A percentile compares a stretch with the other conserved stretches of the same genome.
These are phyloP conservation scores for Aspergillus puulaauensis DNA, from an alignment of 2,329 filamentous ascomycete species.

Conservation along the genomic window DNA sequence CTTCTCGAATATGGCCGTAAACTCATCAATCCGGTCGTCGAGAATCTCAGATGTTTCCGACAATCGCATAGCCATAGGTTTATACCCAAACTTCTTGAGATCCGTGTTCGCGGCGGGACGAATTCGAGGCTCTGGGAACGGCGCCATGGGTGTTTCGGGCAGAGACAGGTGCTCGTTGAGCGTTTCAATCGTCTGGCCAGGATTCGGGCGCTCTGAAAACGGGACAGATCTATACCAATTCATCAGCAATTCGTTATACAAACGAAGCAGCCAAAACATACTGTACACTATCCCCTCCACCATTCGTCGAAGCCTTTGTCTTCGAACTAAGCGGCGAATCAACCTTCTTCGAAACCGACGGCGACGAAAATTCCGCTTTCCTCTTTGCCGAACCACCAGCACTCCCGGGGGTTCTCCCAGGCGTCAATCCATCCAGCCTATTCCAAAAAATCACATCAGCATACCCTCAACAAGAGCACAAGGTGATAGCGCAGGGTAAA, in stretches of 20 bases:
- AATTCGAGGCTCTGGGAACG: conserved; percentile 73
- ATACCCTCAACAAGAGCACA: not conserved
- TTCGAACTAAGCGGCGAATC: conserved; percentile 52
- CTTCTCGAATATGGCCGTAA: conserved; percentile 70
- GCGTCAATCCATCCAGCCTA: conserved; percentile 67
- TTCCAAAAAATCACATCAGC: not conserved
- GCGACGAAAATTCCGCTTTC: conserved; percentile 52
- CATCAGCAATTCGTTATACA: conserved; percentile 5
- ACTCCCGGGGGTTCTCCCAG: conserved; percentile 38
- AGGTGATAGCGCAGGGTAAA: not conserved
- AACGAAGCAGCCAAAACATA: conserved; percentile 27
- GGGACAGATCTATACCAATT: conserved; percentile 51
- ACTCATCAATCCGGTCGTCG: conserved; percentile 93
- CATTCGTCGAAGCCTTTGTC: conserved; percentile 38
- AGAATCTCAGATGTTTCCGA: conserved; percentile 90
- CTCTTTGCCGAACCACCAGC: conserved; percentile 52
- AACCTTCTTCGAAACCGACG: conserved; percentile 44
- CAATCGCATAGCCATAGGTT: conserved; percentile 90
- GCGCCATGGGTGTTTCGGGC: conserved; percentile 68
- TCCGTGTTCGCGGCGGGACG: conserved; percentile 85
- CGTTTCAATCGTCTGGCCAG: conserved; percentile 79
- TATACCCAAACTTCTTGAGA: conserved; percentile 86
- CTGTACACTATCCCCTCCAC: conserved; percentile 34
- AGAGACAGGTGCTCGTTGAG: conserved; percentile 73
- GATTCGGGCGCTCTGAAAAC: conserved; percentile 74